Percentiles rank a stretch among this genome's conserved stretches.
Conservation (phyloP, 164 flowering plant species). For the Macadamia integrifolia region DNA sequence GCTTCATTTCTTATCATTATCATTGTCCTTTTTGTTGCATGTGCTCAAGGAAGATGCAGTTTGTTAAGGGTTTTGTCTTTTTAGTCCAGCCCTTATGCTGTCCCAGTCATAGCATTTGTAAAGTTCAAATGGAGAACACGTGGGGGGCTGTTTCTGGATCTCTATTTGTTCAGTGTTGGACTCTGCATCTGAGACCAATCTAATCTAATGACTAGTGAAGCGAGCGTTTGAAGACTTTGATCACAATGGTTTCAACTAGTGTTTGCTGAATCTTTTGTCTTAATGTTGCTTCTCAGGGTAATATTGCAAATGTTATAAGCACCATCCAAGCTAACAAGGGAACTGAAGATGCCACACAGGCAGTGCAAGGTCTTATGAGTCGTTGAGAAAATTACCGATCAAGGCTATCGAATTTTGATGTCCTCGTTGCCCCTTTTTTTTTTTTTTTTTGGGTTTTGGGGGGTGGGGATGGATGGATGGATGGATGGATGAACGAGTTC, state of each 20-base stretch:
- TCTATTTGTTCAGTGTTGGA: neutral
- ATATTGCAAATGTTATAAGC: constrained; percentile 56
- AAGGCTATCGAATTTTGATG: neutral
- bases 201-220: no score
- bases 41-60: neutral
- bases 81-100: no score
- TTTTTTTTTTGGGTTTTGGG: no score
- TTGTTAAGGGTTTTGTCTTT: neutral
- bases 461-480: no score
- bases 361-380: constrained; percentile 46
- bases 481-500: neutral
- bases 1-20: neutral
- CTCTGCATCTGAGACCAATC: neutral
- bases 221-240: neutral
- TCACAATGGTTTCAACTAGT: neutral
- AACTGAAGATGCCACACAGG: constrained; percentile 57
- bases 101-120: no score
- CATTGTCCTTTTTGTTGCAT: neutral
- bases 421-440: neutral
- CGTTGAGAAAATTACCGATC: constrained; percentile 29
- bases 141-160: no score
- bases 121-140: no score
- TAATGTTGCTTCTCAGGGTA: constrained; percentile 41
- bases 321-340: constrained; percentile 75
- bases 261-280: constrained; percentile 1